Evolutionary conservation across 2,329 filamentous ascomycete genomes (phyloP).

Genomic region (Trichoderma pleuroti): DNA sequence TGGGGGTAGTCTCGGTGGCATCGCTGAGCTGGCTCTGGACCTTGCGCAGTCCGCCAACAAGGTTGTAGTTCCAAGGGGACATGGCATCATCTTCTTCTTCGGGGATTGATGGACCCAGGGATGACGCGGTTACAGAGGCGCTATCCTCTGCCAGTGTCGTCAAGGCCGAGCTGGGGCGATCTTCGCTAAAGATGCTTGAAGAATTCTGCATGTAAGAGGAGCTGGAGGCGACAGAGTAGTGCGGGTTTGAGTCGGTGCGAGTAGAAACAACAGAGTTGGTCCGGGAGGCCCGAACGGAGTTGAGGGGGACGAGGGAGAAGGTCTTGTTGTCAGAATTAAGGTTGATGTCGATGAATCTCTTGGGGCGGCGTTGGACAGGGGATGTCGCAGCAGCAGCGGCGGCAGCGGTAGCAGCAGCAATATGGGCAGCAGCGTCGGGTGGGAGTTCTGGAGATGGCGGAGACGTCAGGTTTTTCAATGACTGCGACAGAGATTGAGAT

Average conservation of each 20-base stretch:
- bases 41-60: slow-evolving; percentile 54
- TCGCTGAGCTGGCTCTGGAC: slow-evolving; percentile 32
- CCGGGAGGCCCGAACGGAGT: slow-evolving; percentile 24
- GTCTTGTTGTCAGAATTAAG: slow-evolving; percentile 58
- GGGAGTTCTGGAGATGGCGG: slow-evolving; percentile 20
- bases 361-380: slow-evolving; percentile 25
- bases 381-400: slow-evolving; percentile 26
- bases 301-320: slow-evolving; percentile 47
- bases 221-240: slow-evolving; percentile 45
- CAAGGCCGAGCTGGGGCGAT: slow-evolving; percentile 47
- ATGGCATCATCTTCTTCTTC: slow-evolving; percentile 22
- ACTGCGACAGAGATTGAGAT: slow-evolving; percentile 8
- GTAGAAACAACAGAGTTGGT: slow-evolving; percentile 35
- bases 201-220: slow-evolving; percentile 48
- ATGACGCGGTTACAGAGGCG: slow-evolving; percentile 23
- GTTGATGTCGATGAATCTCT: slow-evolving; percentile 46
- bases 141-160: slow-evolving; percentile 44
- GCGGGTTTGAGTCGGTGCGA: slow-evolving; percentile 15
- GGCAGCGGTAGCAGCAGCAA: slow-evolving; percentile 26
- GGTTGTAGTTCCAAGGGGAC: slow-evolving; percentile 51
- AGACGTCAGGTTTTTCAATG: slow-evolving; percentile 16
- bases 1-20: background rate
- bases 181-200: slow-evolving; percentile 46
- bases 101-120: slow-evolving; percentile 19
- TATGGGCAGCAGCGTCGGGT: slow-evolving; percentile 26